phyloP scores from a whole-genome alignment of 768 basidiomycete species.

The Boletellus emodensis region DNA sequence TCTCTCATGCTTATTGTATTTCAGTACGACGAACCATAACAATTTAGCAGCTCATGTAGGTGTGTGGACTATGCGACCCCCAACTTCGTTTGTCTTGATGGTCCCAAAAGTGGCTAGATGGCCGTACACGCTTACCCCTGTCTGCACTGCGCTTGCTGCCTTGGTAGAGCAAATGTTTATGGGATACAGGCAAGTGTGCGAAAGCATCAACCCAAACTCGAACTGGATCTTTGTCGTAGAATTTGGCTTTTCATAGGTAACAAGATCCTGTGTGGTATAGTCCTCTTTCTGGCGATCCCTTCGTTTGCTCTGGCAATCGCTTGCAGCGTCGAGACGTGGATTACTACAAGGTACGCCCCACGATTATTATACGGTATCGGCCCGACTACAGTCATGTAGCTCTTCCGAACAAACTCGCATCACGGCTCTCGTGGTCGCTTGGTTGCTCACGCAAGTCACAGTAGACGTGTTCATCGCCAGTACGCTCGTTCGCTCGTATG shows the following conservation, averaged over 20 bases:
- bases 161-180: slow-evolving; percentile 46
- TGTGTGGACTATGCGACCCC: background rate
- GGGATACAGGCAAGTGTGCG: slow-evolving; percentile 36
- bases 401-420: slow-evolving; percentile 39
- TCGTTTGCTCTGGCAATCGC: slow-evolving; percentile 43
- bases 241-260: slow-evolving; percentile 8
- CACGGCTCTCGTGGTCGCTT: slow-evolving; percentile 39
- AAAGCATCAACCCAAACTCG: background rate
- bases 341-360: slow-evolving; percentile 37
- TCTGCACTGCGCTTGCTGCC: slow-evolving; percentile 44
- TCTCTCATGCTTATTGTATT: background rate
- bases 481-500: slow-evolving; percentile 9
- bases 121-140: slow-evolving; percentile 49
- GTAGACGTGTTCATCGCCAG: slow-evolving; percentile 43
- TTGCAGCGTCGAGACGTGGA: slow-evolving; percentile 42
- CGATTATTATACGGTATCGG: background rate
- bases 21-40: slow-evolving; percentile 9
- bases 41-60: slow-evolving; percentile 8
- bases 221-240: slow-evolving; percentile 1
- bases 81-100: background rate
- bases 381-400: slow-evolving; percentile 21
- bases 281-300: slow-evolving; percentile 34
- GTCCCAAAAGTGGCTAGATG: slow-evolving; percentile 35
- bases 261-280: slow-evolving; percentile 27
- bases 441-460: slow-evolving; percentile 44